These are phyloP conservation scores for bread wheat (Triticum aestivum) DNA, from an alignment of 176 grass and related monocot genomes.

Conservation along the genomic window DNA sequence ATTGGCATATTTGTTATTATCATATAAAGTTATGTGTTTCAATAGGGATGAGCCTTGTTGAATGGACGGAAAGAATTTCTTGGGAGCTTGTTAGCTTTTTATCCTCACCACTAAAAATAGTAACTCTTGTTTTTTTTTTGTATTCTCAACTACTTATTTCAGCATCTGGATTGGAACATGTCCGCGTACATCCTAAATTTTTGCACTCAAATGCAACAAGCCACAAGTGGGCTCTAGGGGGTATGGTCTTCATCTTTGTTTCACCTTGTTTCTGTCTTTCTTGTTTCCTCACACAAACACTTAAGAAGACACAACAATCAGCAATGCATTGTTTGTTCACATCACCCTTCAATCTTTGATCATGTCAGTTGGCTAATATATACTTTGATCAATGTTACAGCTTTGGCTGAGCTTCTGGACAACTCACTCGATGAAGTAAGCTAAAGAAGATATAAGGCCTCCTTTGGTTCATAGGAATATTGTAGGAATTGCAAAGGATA, in stretches of 20 bases:
- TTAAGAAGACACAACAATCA: not conserved
- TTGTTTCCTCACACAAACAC: conserved; percentile 14
- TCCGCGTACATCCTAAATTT: conserved; percentile 93
- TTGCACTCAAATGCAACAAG: conserved; percentile 99
- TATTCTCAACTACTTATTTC: conserved; percentile 39
- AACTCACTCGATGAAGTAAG: conserved; percentile 94
- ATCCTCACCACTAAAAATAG: not conserved
- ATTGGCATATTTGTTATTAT: not conserved
- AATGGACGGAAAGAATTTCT: not conserved
- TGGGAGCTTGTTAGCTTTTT: not conserved
- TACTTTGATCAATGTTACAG: conserved; percentile 47
- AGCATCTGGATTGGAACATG: conserved; percentile 78
- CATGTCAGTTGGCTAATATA: conserved; percentile 33
- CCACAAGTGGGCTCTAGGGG: conserved; percentile 98
- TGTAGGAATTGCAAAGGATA: no score
- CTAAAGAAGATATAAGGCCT: conserved; percentile 2
- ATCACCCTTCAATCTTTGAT: conserved; percentile 14
- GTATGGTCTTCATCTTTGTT: conserved; percentile 44
- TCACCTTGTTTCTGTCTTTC: conserved; percentile 5
- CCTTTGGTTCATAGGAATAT: no score
- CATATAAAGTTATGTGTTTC: not conserved
- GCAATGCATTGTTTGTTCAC: conserved; percentile 16
- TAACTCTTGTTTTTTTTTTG: conserved; percentile 9
- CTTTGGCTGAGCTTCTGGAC: conserved; percentile 95
- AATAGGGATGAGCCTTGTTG: not conserved